A percentile compares a stretch with the other conserved stretches of the same genome.
Evolutionary conservation across 2,329 filamentous ascomycete genomes (phyloP).

Genomic region (Pseudocercospora ulei): DNA sequence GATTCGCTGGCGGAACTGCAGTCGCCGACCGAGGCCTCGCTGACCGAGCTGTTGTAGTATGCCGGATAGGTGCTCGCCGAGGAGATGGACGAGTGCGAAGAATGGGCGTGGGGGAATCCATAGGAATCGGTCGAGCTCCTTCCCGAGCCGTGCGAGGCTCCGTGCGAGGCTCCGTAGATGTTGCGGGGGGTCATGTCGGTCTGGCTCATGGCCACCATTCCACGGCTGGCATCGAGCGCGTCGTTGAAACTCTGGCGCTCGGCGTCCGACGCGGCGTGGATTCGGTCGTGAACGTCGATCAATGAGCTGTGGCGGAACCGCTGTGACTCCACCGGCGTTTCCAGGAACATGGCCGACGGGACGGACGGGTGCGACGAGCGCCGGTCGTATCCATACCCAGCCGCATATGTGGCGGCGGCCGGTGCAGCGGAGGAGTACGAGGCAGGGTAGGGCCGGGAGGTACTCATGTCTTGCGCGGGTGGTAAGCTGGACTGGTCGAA

Average conservation of each 20-base stretch:
- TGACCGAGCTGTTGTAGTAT: conserved; percentile 75
- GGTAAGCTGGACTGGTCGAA: conserved; percentile 57
- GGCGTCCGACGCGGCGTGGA: conserved; percentile 47
- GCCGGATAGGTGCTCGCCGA: conserved; percentile 66
- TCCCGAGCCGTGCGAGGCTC: conserved; percentile 42
- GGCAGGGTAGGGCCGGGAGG: conserved; percentile 62
- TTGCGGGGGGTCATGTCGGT: conserved; percentile 71
- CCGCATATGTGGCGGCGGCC: conserved; percentile 57
- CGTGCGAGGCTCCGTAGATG: conserved; percentile 59
- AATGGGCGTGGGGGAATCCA: conserved; percentile 77
- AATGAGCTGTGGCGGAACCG: conserved; percentile 51
- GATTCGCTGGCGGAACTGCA: conserved; percentile 85
- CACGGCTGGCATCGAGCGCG: conserved; percentile 81
- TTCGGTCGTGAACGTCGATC: conserved; percentile 54
- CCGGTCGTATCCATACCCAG: conserved; percentile 53
- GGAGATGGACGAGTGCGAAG: conserved; percentile 81
- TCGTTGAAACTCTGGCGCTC: conserved; percentile 68
- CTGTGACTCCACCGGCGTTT: conserved; percentile 39
- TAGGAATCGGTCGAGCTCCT: conserved; percentile 74
- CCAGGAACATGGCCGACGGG: conserved; percentile 46
- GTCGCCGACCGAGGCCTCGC: conserved; percentile 74
- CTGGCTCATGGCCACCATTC: conserved; percentile 93
- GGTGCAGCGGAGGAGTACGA: conserved; percentile 61
- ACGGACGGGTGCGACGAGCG: conserved; percentile 81
- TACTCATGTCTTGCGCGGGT: conserved; percentile 60